A percentile compares a stretch with the other conserved stretches of the same genome.
phyloP scores from a whole-genome alignment of 148 eudicot species.

The Vaccinium corymbosum region DNA sequence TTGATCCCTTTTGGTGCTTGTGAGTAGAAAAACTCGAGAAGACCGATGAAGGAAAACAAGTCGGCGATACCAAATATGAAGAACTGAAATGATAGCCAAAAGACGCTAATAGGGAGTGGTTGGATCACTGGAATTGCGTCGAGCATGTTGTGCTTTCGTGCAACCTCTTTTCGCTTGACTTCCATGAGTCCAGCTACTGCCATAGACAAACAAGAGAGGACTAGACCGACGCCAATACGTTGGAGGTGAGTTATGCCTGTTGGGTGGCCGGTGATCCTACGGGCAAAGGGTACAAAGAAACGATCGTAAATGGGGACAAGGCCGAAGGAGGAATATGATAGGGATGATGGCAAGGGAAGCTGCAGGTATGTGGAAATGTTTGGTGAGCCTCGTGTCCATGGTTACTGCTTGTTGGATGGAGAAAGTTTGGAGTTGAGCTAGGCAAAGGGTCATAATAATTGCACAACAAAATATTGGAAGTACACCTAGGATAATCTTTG shows the following conservation, averaged over 20 bases:
- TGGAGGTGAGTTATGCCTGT: slow-evolving; percentile 55
- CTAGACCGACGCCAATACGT: slow-evolving; percentile 44
- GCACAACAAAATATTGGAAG: slow-evolving; percentile 40
- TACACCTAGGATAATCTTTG: slow-evolving; percentile 38
- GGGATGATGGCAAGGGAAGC: slow-evolving; percentile 51
- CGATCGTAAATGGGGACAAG: slow-evolving; percentile 36
- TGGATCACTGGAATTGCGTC: slow-evolving; percentile 35
- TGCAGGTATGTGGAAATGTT: slow-evolving; percentile 36
- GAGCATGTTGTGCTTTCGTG: slow-evolving; percentile 29
- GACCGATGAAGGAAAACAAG: slow-evolving; percentile 48
- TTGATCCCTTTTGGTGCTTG: slow-evolving; percentile 42
- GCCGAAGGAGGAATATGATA: slow-evolving; percentile 30
- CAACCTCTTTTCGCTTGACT: slow-evolving; percentile 37
- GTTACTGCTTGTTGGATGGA: slow-evolving; percentile 41
- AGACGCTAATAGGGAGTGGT: slow-evolving; percentile 42
- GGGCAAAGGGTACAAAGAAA: slow-evolving; percentile 35
- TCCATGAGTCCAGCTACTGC: slow-evolving; percentile 33
- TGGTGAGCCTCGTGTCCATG: slow-evolving; percentile 41
- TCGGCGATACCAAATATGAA: slow-evolving; percentile 53
- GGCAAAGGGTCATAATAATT: slow-evolving; percentile 44
- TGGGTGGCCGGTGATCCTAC: slow-evolving; percentile 38
- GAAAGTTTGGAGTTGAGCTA: slow-evolving; percentile 53
- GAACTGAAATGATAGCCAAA: slow-evolving; percentile 40
- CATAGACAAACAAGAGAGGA: slow-evolving; percentile 41
- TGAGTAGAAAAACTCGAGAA: slow-evolving; percentile 50